A percentile compares a stretch with the other conserved stretches of the same genome.
Conservation (phyloP, 2,329 filamentous ascomycete genomes). For the Thielaviopsis musarum region DNA sequence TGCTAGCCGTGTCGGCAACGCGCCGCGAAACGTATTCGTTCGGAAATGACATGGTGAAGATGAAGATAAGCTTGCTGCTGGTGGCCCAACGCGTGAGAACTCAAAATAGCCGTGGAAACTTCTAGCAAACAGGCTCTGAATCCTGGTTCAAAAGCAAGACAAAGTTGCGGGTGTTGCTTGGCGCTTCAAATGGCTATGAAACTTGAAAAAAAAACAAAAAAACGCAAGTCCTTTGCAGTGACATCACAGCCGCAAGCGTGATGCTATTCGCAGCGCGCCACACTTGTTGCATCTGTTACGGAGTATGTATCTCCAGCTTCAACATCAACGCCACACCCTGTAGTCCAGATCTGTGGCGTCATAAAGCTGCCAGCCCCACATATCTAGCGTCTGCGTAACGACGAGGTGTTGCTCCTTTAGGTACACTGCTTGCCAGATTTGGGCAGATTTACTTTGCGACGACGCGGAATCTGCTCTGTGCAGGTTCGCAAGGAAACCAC, state of each 20-base stretch:
- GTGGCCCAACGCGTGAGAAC: background rate
- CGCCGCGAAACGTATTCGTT: slow-evolving; percentile 77
- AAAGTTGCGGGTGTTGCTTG: no score
- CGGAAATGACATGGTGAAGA: slow-evolving; percentile 35
- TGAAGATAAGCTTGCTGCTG: background rate
- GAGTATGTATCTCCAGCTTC: no score
- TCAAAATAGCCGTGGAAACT: no score
- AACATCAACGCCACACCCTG: background rate
- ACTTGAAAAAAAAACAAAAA: background rate
- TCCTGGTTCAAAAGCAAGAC: no score
- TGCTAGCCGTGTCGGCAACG: slow-evolving; percentile 70
- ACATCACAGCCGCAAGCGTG: background rate
- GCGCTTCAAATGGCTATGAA: no score
- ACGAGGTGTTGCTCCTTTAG: background rate
- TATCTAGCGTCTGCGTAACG: background rate
- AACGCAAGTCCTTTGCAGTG: background rate
- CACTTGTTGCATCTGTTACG: background rate
- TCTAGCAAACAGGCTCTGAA: no score
- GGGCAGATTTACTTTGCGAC: background rate
- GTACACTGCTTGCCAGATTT: background rate
- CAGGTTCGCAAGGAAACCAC: background rate
- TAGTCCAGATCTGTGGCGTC: background rate
- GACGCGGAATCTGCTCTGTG: background rate
- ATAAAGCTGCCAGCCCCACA: background rate
- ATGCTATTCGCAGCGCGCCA: background rate